Base-by-base conservation (phyloP, 805 yeast genomes). In the Nakazawaea anatomiae region DNA sequence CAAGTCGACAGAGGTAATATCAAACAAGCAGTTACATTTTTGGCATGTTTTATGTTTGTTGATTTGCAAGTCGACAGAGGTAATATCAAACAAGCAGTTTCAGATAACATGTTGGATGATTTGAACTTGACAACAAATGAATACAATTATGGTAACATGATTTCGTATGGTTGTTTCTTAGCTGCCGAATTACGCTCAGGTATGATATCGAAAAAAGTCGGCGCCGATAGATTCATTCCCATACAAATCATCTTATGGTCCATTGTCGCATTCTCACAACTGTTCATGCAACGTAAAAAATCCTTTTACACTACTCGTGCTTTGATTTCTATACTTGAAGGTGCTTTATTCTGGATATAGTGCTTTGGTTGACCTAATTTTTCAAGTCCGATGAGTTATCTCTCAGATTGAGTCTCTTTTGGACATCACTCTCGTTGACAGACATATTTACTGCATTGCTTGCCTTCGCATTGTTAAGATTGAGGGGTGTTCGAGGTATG, bases 151-250 rank as follows among this genome's bases (percentile, higher is more conserved):
- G 87, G 85, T 9, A 73, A 68, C 44, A 55, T 54, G 49, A 63
- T 82, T 38, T 72, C 73, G 55, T 61, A 71, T 51, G 69, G 76
- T 7, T 69, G 74, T 42, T 82, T 82, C 57, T 62, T 80, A 47
- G 59, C 65, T 14, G 74, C 83, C 2, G 86, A 82, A 57, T 60
- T 82, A 11, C 87, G 87, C 0, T 79, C 85, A 2, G 85, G 82
- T 57, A 65, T 82, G 54, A 68, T 82, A 31, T 77, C 84, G 25
- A 82, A 82, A 61, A 70, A 69, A 47, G 50, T 81, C 38, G 87
- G 87, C 11, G 80, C 85, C 4, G 86, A 81, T 57, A 59, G 71
- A 43, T 79, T 82, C 74, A 75, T 81, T 53, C 82, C 83, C 2
- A 60, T 66, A 30, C 80, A 79, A 56, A 71, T 81, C 55, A 58